Conservation (phyloP, 1,284 basidiomycete species). For the Boletus calvinii region DNA sequence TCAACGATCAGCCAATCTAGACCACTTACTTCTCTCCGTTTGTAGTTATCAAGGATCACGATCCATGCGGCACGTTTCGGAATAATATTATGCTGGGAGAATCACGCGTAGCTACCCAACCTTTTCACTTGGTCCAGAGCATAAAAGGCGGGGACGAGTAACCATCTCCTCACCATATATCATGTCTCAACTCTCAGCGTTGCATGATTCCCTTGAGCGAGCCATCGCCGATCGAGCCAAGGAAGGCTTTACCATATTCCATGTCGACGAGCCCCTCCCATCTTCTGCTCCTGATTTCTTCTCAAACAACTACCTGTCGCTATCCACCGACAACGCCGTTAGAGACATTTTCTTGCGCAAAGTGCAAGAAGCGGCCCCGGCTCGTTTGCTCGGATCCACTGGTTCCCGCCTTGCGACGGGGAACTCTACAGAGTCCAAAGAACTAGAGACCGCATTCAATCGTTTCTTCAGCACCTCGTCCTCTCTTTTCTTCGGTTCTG, state of each 20-base stretch:
- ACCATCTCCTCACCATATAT: neutral
- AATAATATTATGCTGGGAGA: neutral
- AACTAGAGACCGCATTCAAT: slow-evolving; percentile 13
- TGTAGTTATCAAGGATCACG: no score
- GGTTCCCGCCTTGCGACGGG: slow-evolving; percentile 56
- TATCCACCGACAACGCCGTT: slow-evolving; percentile 43
- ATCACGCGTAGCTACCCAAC: neutral
- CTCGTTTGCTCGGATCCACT: slow-evolving; percentile 49
- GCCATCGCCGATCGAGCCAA: slow-evolving; percentile 13
- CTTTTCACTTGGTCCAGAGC: neutral
- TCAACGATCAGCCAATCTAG: no score
- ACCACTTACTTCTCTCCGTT: no score
- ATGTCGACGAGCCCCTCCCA: slow-evolving; percentile 32
- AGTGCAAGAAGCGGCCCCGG: slow-evolving; percentile 25
- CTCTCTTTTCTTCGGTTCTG: slow-evolving; percentile 59
- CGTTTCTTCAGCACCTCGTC: slow-evolving; percentile 29
- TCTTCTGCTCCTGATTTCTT: slow-evolving; percentile 46
- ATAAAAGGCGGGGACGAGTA: slow-evolving; percentile 12
- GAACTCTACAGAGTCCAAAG: slow-evolving; percentile 36
- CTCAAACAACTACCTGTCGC: slow-evolving; percentile 63
- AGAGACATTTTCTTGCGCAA: slow-evolving; percentile 33
- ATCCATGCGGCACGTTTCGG: no score
- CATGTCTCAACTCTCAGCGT: slow-evolving; percentile 13
- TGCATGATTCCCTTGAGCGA: slow-evolving; percentile 18
- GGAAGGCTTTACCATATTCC: slow-evolving; percentile 8